Evolutionary conservation across 371 early-diverging fungal species (phyloP).

Genomic region (Syncephalastrum contaminatum): DNA sequence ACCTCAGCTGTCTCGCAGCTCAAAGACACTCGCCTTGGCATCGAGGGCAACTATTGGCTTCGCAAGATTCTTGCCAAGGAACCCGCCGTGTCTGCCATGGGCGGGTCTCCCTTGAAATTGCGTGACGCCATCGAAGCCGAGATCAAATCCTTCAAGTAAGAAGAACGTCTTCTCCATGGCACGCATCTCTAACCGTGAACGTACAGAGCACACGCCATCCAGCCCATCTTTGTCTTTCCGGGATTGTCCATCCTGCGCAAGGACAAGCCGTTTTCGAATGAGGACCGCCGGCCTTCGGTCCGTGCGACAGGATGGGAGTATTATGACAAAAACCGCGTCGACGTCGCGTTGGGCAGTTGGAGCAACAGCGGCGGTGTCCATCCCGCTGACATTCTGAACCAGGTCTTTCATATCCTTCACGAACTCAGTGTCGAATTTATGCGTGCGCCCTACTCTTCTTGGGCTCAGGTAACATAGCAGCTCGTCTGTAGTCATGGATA

Average conservation of each 20-base stretch:
- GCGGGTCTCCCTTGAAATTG: conserved; percentile 67
- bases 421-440: conserved; percentile 69
- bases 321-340: conserved; percentile 63
- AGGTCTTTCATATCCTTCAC: conserved; percentile 69
- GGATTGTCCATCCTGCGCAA: conserved; percentile 73
- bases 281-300: conserved; percentile 62
- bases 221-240: conserved; percentile 78
- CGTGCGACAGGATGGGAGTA: conserved; percentile 74
- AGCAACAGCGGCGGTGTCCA: conserved; percentile 49
- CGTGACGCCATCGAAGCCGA: conserved; percentile 64
- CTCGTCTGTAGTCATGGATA: background rate
- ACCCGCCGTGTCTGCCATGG: conserved; percentile 65
- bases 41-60: conserved; percentile 81
- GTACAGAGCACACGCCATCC: conserved; percentile 55
- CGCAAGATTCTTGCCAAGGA: conserved; percentile 63
- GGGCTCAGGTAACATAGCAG: conserved; percentile 68
- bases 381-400: conserved; percentile 65
- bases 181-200: background rate
- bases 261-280: conserved; percentile 67
- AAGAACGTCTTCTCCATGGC: background rate
- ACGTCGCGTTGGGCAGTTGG: conserved; percentile 64
- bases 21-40: conserved; percentile 68
- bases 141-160: conserved; percentile 62
- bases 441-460: conserved; percentile 82
- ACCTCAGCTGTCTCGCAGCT: conserved; percentile 59